phyloP scores from a whole-genome alignment of 2,329 filamentous ascomycete genomes.

The Stylonectria norvegica region DNA sequence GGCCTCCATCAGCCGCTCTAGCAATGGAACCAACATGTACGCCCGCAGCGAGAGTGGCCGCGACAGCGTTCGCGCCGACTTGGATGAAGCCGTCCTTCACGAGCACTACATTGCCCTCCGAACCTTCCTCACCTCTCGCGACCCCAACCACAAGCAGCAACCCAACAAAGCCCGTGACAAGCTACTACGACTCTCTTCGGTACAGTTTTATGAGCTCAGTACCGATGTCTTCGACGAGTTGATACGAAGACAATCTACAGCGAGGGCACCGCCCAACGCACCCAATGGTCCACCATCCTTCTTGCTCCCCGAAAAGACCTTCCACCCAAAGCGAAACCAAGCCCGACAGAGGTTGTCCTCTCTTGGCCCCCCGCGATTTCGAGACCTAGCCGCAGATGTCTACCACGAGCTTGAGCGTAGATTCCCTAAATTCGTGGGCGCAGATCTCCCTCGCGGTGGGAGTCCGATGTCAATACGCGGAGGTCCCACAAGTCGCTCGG shows the following conservation, averaged over 20 bases:
- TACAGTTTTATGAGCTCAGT: conserved; percentile 96
- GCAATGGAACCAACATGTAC: conserved; percentile 71
- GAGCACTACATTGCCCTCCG: conserved; percentile 82
- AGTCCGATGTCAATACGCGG: conserved; percentile 65
- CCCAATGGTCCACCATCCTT: conserved; percentile 62
- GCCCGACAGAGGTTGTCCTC: conserved; percentile 94
- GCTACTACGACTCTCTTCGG: conserved; percentile 79
- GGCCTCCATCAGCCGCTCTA: conserved; percentile 81
- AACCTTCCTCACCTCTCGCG: conserved; percentile 71
- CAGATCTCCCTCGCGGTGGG: conserved; percentile 64
- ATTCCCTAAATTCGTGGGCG: conserved; percentile 74
- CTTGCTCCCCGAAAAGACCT: conserved; percentile 79
- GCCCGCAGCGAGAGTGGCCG: conserved; percentile 61
- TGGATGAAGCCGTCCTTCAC: conserved; percentile 59
- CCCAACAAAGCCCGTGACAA: conserved; percentile 94
- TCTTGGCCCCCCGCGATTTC: conserved; percentile 79
- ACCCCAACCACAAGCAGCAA: conserved; percentile 70
- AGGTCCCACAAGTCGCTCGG: conserved; percentile 56
- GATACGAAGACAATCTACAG: conserved; percentile 73
- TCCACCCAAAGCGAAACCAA: conserved; percentile 96
- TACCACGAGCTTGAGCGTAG: conserved; percentile 91
- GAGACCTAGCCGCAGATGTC: conserved; percentile 90
- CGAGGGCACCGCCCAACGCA: conserved; percentile 51
- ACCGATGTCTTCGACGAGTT: conserved; percentile 97
- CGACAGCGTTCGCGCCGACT: conserved; percentile 55